These are phyloP conservation scores for Cinchona pubescens DNA, from an alignment of 257 asterid species.

Conservation along the genomic window DNA sequence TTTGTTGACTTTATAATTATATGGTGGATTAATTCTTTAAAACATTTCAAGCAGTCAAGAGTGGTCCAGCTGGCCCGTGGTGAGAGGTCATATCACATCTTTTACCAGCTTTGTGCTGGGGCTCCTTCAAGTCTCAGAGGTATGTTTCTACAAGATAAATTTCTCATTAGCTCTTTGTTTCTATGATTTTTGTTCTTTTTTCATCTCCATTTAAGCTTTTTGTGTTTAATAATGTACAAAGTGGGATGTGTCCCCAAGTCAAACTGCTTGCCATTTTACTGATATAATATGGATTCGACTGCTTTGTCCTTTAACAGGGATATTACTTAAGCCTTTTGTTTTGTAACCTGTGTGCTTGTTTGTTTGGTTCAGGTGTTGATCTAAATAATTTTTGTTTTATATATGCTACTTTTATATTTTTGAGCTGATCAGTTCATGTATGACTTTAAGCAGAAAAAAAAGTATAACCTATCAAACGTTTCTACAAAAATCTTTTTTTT, in stretches of 20 bases:
- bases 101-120: slow-evolving; percentile 97
- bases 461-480: background rate
- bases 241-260: background rate
- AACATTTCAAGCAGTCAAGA: slow-evolving; percentile 68
- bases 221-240: background rate
- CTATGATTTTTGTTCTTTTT: background rate
- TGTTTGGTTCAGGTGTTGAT: background rate
- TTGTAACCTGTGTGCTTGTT: background rate
- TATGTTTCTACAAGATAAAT: slow-evolving; percentile 29
- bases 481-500: too few species aligned
- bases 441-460: background rate
- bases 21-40: slow-evolving; percentile 30
- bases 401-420: background rate
- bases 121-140: slow-evolving; percentile 80
- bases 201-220: too few species aligned
- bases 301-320: background rate
- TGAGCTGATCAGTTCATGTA: background rate
- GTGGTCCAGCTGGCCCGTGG: slow-evolving; percentile 74
- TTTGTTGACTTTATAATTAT: slow-evolving; percentile 16
- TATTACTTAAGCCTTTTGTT: background rate
- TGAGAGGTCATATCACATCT: slow-evolving; percentile 86
- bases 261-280: background rate
- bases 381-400: background rate
- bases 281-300: background rate
- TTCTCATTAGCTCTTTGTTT: background rate